phyloP scores from a whole-genome alignment of 2,329 filamentous ascomycete genomes.

The Xylaria multiplex region DNA sequence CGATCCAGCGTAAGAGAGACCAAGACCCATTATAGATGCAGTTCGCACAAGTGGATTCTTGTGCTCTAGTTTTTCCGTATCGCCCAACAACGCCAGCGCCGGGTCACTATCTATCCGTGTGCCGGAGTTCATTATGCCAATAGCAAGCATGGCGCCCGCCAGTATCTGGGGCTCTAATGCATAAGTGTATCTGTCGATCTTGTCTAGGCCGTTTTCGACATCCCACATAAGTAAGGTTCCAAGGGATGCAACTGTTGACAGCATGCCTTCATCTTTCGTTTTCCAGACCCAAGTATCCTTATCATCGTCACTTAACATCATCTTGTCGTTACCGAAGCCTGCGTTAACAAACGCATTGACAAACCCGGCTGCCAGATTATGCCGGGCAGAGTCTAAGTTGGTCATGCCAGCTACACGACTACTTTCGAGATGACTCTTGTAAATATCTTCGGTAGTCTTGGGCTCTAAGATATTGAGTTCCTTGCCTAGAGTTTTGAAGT shows the following conservation, averaged over 20 bases:
- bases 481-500: conserved; percentile 94
- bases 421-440: conserved; percentile 98
- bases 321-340: conserved; percentile 93
- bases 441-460: conserved; percentile 97
- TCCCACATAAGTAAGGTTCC: conserved; percentile 95
- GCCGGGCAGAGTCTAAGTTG: conserved; percentile 92
- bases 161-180: conserved; percentile 82
- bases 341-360: conserved; percentile 98
- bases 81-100: conserved; percentile 84
- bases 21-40: conserved; percentile 94
- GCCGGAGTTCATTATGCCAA: conserved; percentile 95
- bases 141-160: conserved; percentile 90
- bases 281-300: conserved; percentile 99
- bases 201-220: conserved; percentile 88
- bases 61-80: conserved; percentile 80
- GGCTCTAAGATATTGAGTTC: conserved; percentile 97
- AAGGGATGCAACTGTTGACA: conserved; percentile 93
- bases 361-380: conserved; percentile 95
- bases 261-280: conserved; percentile 97
- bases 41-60: conserved; percentile 82
- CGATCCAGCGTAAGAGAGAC: conserved; percentile 92
- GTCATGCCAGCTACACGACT: conserved; percentile 91
- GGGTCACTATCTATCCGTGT: conserved; percentile 91
- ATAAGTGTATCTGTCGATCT: conserved; percentile 95
- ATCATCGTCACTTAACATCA: conserved; percentile 92